Percentiles rank a stretch among this genome's conserved stretches.
phyloP scores from a whole-genome alignment of 148 eudicot genomes.

The Salicornia ramosissima region DNA sequence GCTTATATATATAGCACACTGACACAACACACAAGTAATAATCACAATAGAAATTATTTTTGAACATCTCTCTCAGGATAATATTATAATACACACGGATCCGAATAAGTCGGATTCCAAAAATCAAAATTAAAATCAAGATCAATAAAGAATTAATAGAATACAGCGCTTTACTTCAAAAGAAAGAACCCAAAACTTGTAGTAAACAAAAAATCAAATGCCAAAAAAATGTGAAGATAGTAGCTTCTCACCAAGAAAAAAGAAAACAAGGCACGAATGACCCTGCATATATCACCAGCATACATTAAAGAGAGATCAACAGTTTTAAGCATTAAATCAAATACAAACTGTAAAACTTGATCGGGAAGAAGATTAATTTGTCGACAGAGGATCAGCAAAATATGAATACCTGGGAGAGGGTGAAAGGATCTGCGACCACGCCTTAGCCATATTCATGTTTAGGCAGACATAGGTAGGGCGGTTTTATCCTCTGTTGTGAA shows the following conservation, averaged over 20 bases:
- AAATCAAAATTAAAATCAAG: not conserved
- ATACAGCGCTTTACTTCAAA: slow-evolving; percentile 14
- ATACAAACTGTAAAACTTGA: not conserved
- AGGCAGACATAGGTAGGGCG: slow-evolving; percentile 17
- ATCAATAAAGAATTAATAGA: slow-evolving; percentile 25
- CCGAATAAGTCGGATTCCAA: not conserved
- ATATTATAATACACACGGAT: not conserved
- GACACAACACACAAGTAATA: too few relatives aligned
- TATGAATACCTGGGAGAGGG: not conserved
- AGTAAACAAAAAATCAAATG: not conserved
- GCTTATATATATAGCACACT: too few relatives aligned
- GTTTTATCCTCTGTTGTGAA: not conserved
- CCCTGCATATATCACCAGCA: slow-evolving; percentile 17
- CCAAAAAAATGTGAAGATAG: not conserved
- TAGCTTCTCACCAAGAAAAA: not conserved
- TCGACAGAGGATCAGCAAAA: not conserved
- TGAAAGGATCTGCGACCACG: not conserved
- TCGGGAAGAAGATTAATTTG: not conserved
- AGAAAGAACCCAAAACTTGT: slow-evolving; percentile 1
- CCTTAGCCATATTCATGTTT: not conserved
- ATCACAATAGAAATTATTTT: not conserved
- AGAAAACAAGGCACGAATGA: not conserved
- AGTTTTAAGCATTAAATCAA: not conserved
- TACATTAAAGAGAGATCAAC: not conserved
- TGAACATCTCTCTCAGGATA: not conserved